Evolutionary conservation across 2,329 filamentous ascomycete species (phyloP).

Genomic region (Thelonectria discophora): DNA sequence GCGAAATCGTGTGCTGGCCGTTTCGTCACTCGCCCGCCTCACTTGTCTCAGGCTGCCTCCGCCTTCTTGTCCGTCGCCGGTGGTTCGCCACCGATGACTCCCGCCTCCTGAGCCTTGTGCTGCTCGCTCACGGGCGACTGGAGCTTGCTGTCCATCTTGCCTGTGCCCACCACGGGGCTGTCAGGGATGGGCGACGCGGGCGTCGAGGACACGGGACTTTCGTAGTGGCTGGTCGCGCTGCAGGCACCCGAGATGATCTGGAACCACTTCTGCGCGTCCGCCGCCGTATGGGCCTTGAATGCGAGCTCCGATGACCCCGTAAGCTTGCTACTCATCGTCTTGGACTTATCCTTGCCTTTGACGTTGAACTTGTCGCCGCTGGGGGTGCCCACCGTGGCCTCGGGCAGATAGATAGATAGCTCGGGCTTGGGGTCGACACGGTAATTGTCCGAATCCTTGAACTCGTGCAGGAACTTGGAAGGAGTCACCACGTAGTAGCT

Average conservation of each 20-base stretch:
- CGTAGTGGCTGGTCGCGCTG: slow-evolving; percentile 55
- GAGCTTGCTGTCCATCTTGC: slow-evolving; percentile 31
- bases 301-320: slow-evolving; percentile 80
- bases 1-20: slow-evolving; percentile 20
- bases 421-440: slow-evolving; percentile 82
- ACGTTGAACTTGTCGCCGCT: slow-evolving; percentile 88
- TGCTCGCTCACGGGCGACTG: slow-evolving; percentile 41
- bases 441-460: slow-evolving; percentile 85
- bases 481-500: slow-evolving; percentile 92
- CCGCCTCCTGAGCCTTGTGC: slow-evolving; percentile 58
- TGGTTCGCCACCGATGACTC: slow-evolving; percentile 50
- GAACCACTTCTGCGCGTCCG: slow-evolving; percentile 87
- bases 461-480: slow-evolving; percentile 91
- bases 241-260: slow-evolving; percentile 72
- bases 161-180: slow-evolving; percentile 8
- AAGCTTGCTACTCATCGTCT: slow-evolving; percentile 82
- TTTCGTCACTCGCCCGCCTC: slow-evolving; percentile 30
- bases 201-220: slow-evolving; percentile 41
- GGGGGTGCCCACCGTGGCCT: slow-evolving; percentile 78
- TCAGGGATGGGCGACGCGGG: slow-evolving; percentile 43
- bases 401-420: slow-evolving; percentile 89
- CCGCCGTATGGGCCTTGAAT: slow-evolving; percentile 86
- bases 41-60: slow-evolving; percentile 33
- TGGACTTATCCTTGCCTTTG: slow-evolving; percentile 92
- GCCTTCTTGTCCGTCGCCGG: slow-evolving; percentile 37